A percentile compares a stretch with the other conserved stretches of the same genome.
These are phyloP conservation scores for Phytophthora pinifolia DNA, from an alignment of 352 stramenopile genomes.

Conservation along the genomic window DNA sequence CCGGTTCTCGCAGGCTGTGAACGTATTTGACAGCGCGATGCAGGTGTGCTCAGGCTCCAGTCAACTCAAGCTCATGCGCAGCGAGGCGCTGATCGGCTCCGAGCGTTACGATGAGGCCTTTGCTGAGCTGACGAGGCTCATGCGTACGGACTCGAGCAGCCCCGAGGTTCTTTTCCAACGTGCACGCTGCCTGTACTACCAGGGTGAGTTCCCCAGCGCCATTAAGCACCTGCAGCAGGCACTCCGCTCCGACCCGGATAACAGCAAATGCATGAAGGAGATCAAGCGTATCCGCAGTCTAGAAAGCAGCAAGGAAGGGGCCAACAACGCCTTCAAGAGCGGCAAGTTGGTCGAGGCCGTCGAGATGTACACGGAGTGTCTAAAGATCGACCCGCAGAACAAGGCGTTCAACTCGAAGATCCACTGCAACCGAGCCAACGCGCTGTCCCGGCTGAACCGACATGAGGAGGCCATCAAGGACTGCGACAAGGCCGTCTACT, in stretches of 20 bases:
- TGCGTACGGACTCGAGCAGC: slow-evolving; percentile 81
- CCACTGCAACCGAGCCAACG: slow-evolving; percentile 92
- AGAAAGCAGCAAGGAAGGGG: slow-evolving; percentile 88
- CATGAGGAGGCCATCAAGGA: slow-evolving; percentile 90
- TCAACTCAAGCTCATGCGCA: slow-evolving; percentile 69
- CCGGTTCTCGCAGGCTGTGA: slow-evolving; percentile 68
- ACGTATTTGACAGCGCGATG: slow-evolving; percentile 67
- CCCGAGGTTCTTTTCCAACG: slow-evolving; percentile 86
- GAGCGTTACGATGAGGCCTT: slow-evolving; percentile 87
- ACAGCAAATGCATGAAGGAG: slow-evolving; percentile 83
- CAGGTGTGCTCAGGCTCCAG: slow-evolving; percentile 70
- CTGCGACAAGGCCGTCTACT: slow-evolving; percentile 89
- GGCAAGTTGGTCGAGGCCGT: slow-evolving; percentile 82
- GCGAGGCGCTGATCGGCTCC: slow-evolving; percentile 73
- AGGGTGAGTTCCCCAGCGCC: slow-evolving; percentile 92
- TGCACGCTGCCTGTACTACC: slow-evolving; percentile 89
- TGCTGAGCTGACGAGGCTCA: slow-evolving; percentile 76
- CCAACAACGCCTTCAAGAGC: slow-evolving; percentile 89
- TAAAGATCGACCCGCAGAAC: slow-evolving; percentile 89
- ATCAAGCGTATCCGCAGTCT: slow-evolving; percentile 88
- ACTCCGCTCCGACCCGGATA: slow-evolving; percentile 90
- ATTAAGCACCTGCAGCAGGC: slow-evolving; percentile 93
- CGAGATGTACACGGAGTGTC: slow-evolving; percentile 85
- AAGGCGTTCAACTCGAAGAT: slow-evolving; percentile 94
- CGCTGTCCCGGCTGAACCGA: slow-evolving; percentile 76